A percentile compares a stretch with the other conserved stretches of the same genome.
These are phyloP conservation scores for Jacaranda mimosifolia DNA, from an alignment of 257 asterid genomes.

Conservation along the genomic window DNA sequence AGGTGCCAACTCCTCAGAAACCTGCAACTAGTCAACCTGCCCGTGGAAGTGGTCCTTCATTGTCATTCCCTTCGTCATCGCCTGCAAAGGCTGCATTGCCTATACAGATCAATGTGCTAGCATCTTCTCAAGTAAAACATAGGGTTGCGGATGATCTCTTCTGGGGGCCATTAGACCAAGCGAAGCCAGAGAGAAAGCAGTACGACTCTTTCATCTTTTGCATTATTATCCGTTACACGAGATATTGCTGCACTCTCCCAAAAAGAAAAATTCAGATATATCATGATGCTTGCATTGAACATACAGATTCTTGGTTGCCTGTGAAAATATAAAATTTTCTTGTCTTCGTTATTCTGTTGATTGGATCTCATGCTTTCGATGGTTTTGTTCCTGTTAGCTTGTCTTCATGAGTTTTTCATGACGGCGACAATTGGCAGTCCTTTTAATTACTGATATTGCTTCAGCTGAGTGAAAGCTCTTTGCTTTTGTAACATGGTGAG, in stretches of 20 bases:
- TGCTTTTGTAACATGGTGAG: too few species aligned
- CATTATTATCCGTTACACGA: background rate
- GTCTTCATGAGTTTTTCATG: too few species aligned
- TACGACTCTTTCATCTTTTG: constrained; percentile 37
- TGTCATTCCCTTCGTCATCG: constrained; percentile 54
- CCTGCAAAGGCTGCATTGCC: constrained; percentile 63
- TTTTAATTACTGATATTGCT: too few species aligned
- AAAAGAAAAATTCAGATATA: background rate
- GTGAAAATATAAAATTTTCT: background rate
- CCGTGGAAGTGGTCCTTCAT: constrained; percentile 54
- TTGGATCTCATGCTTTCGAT: too few species aligned
- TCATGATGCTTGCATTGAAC: background rate
- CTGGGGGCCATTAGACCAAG: constrained; percentile 71
- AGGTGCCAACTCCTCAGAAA: constrained; percentile 60
- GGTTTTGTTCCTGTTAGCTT: too few species aligned
- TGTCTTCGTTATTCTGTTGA: too few species aligned
- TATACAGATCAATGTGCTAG: constrained; percentile 42
- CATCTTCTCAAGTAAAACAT: constrained; percentile 47
- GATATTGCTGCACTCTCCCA: background rate
- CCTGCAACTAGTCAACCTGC: constrained; percentile 49
- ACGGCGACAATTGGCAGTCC: too few species aligned
- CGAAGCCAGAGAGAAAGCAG: constrained; percentile 64
- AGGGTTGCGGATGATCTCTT: constrained; percentile 70
- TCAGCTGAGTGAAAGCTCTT: too few species aligned
- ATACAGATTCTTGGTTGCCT: background rate